Conservation (phyloP, 768 basidiomycete species). For the Boletus fagicola region DNA sequence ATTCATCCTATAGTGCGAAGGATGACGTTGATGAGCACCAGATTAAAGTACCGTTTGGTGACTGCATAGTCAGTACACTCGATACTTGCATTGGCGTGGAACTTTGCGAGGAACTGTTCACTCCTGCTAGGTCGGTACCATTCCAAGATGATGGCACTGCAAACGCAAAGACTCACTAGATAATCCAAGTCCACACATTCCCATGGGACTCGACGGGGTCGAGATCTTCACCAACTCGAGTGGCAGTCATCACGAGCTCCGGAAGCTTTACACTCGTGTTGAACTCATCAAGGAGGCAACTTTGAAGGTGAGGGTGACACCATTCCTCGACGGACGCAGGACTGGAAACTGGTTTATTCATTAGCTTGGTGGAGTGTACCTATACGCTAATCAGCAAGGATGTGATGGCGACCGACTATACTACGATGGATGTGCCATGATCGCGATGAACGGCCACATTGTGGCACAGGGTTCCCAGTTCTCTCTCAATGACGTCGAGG, state of each 20-base stretch:
- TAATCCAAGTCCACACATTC: conserved; percentile 78
- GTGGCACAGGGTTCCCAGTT: conserved; percentile 97
- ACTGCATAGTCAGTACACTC: conserved; percentile 87
- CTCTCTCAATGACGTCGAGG: conserved; percentile 93
- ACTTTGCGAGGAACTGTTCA: conserved; percentile 96
- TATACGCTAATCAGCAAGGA: conserved; percentile 98
- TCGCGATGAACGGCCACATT: conserved; percentile 89
- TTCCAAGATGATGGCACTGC: neutral
- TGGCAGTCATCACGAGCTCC: conserved; percentile 96
- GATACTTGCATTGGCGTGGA: conserved; percentile 98
- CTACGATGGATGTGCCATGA: conserved; percentile 97
- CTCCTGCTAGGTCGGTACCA: conserved; percentile 75
- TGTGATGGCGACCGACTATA: conserved; percentile 98
- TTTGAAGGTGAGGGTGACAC: conserved; percentile 59
- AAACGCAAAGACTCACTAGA: neutral
- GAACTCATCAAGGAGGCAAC: conserved; percentile 98
- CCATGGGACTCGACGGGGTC: conserved; percentile 97
- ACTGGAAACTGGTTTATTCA: neutral
- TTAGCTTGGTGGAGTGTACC: conserved; percentile 93
- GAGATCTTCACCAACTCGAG: conserved; percentile 99
- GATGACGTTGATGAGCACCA: conserved; percentile 29
- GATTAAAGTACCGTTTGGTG: conserved; percentile 92
- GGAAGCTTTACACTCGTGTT: conserved; percentile 89
- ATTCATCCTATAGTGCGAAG: neutral
- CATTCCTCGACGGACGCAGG: neutral